These are phyloP conservation scores for Acer campestre DNA, from an alignment of 345 rosid species.

Conservation along the genomic window DNA sequence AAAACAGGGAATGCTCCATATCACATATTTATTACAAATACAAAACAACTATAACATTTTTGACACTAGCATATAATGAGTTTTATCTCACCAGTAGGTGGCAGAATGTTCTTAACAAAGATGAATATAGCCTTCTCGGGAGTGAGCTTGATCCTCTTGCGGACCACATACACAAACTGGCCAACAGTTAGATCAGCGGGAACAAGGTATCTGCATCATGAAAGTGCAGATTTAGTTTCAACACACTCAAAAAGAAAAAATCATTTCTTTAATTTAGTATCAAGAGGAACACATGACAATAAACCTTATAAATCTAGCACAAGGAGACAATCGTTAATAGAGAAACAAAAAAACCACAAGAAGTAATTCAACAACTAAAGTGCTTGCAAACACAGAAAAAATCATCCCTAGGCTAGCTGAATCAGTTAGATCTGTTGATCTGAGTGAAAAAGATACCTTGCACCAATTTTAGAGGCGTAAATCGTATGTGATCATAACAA, in stretches of 20 bases:
- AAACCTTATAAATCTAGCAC: background rate
- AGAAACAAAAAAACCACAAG: too few relatives aligned
- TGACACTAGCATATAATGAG: background rate
- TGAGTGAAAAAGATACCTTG: too few relatives aligned
- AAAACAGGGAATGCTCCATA: background rate
- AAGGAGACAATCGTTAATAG: background rate
- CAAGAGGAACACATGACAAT: background rate
- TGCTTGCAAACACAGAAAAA: background rate
- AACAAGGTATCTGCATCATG: constrained; percentile 60
- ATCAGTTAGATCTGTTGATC: background rate
- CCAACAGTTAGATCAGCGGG: constrained; percentile 90
- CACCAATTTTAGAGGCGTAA: background rate
- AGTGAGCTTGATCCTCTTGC: constrained; percentile 89
- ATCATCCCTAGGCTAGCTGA: background rate
- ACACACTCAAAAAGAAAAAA: background rate
- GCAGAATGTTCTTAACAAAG: constrained; percentile 72
- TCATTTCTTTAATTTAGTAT: background rate
- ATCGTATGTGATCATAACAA: too few relatives aligned
- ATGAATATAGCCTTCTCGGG: constrained; percentile 88
- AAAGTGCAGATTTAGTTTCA: constrained; percentile 4
- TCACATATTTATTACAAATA: background rate
- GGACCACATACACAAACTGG: constrained; percentile 79
- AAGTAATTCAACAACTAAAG: background rate
- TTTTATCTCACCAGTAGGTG: constrained; percentile 65
- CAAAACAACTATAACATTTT: background rate